Evolutionary conservation across 176 grass and related monocot genomes (phyloP).

Genomic region (Sorghum bicolor): Sorghum_bicolor_NCBIv3 NC_012877.2:54041501-54042000

Average conservation of each 20-base stretch:
- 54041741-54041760: too few species aligned
- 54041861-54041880: background rate
- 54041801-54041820: background rate
- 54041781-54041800: background rate
- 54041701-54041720: background rate
- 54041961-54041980: conserved; percentile 56
- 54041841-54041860: background rate
- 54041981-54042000: conserved; percentile 39
- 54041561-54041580: too few species aligned
- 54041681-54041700: background rate
- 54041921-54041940: conserved; percentile 35
- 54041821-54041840: conserved; percentile 26
- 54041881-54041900: background rate
- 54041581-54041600: too few species aligned
- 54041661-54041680: background rate
- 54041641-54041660: too few species aligned
- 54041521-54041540: too few species aligned
- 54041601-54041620: too few species aligned
- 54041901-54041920: conserved; percentile 50
- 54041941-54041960: conserved; percentile 46
- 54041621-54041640: too few species aligned
- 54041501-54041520: too few species aligned
- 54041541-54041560: too few species aligned
- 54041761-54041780: background rate
- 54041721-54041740: background rate